Percentiles rank a stretch among this genome's conserved stretches.
Conservation (phyloP, 176 grass and related monocot species). For the Pontederia crassipes region DNA sequence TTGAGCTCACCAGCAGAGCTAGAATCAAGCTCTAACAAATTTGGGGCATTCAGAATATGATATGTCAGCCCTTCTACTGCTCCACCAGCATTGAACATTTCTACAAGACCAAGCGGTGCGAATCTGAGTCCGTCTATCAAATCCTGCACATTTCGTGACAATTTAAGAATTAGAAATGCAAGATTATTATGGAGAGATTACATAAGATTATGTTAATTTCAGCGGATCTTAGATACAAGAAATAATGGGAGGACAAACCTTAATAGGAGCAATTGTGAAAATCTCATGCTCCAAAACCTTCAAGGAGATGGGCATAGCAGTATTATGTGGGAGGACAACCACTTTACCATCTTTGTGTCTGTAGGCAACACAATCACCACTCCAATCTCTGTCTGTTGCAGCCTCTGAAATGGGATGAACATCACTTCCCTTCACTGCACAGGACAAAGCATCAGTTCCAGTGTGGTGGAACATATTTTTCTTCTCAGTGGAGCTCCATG, state of each 20-base stretch:
- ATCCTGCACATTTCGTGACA: conserved; percentile 27
- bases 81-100: conserved; percentile 86
- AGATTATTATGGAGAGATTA: too few species aligned
- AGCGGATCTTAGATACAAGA: background rate
- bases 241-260: conserved; percentile 30
- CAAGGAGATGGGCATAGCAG: conserved; percentile 49
- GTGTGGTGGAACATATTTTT: conserved; percentile 71
- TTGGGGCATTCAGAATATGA: conserved; percentile 30
- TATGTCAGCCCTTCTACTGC: conserved; percentile 67
- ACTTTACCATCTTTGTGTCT: conserved; percentile 34
- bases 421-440: conserved; percentile 42
- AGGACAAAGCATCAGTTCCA: conserved; percentile 38
- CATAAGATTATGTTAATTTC: background rate
- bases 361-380: conserved; percentile 59
- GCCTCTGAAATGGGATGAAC: conserved; percentile 71
- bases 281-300: conserved; percentile 81
- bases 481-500: conserved; percentile 83
- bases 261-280: conserved; percentile 71
- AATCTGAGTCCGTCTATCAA: conserved; percentile 51
- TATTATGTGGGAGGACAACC: conserved; percentile 32
- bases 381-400: conserved; percentile 49
- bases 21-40: conserved; percentile 1
- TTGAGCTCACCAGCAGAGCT: background rate
- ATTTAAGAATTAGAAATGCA: background rate
- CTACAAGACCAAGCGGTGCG: conserved; percentile 52